Base-by-base conservation (phyloP, 106 monocot species). In the Platanthera guangdongensis region DNA sequence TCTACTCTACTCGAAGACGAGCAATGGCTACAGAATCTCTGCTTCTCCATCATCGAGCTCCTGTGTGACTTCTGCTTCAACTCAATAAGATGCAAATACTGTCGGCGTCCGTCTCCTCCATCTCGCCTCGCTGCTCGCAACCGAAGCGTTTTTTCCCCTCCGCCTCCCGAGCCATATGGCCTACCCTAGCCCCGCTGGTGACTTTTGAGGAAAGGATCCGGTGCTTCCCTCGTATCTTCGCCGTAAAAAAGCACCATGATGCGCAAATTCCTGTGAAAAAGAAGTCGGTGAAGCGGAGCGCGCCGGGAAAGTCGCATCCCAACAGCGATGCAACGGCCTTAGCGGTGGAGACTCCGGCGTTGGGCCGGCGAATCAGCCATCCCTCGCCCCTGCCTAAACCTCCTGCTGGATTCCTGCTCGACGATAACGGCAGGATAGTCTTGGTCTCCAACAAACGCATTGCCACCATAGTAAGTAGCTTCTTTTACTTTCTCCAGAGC, bases 331-430 rank as follows among this genome's bases (percentile, higher is more conserved):
- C 72, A 7, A 49, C 30, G 16, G 74, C 22, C 14, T 69, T 19
- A 8, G 81, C 78, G 72, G 81, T 22, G 10, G 73, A 71, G 51
- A 28, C 69, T 22, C 65, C 49, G n/a, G 48, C 49, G 13, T 2
- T 15, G 21, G 73, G 68, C 69, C 47, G 54, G 9, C 67, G 19
- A 18, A 50, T 8, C 3, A 51, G 46, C 75, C 79, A 70, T 28
- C 71, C 78, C 0, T 87, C 86, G 16, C 85, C 95, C 18, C 82
- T 95, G 32, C 95, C 95, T 4, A 92, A 93, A 52, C 90, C 93
- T 6, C 95, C 95, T 0, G 90, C 93, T 3, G 95, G 95, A 4
- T 95, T 95, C 80, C 80, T 95, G 57, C 78, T 95, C 16, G 95
- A 95, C 62, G 60, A 78, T 0, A 75, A 90, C 15, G 95, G 95